phyloP scores from a whole-genome alignment of 2,329 filamentous ascomycete genomes.

The Talaromyces sp. region DNA sequence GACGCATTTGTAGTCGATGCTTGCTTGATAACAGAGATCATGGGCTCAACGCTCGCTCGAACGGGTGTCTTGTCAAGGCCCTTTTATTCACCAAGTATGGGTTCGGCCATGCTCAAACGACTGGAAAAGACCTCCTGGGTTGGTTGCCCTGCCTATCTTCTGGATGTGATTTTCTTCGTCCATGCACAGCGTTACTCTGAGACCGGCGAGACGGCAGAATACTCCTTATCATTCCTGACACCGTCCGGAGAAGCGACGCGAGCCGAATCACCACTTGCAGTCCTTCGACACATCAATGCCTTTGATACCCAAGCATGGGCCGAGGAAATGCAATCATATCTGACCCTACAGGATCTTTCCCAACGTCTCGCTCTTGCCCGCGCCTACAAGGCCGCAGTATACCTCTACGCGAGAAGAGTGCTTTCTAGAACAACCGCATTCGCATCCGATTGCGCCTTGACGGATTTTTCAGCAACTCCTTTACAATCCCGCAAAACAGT shows the following conservation, averaged over 20 bases:
- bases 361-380: constrained; percentile 50
- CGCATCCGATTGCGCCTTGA: constrained; percentile 7
- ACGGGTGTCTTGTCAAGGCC: constrained; percentile 41
- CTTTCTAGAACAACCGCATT: constrained; percentile 28
- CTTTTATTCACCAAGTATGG: constrained; percentile 40
- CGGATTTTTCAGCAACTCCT: background rate
- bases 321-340: constrained; percentile 38
- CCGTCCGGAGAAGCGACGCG: constrained; percentile 30
- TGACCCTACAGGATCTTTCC: constrained; percentile 49
- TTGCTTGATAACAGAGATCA: constrained; percentile 42
- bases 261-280: constrained; percentile 32
- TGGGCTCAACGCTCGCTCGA: constrained; percentile 43
- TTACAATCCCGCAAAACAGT: constrained; percentile 19
- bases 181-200: constrained; percentile 39
- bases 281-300: constrained; percentile 40
- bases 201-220: constrained; percentile 26
- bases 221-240: constrained; percentile 31
- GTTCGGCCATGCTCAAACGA: constrained; percentile 37
- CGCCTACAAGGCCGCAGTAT: constrained; percentile 41
- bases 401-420: constrained; percentile 42
- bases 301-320: constrained; percentile 42
- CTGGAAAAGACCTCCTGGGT: constrained; percentile 43
- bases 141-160: constrained; percentile 42
- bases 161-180: constrained; percentile 43
- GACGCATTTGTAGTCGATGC: constrained; percentile 40